A percentile compares a stretch with the other conserved stretches of the same genome.
Conservation (phyloP, 768 basidiomycete genomes). For the Krasilnikovozyma curviuscula region DNA sequence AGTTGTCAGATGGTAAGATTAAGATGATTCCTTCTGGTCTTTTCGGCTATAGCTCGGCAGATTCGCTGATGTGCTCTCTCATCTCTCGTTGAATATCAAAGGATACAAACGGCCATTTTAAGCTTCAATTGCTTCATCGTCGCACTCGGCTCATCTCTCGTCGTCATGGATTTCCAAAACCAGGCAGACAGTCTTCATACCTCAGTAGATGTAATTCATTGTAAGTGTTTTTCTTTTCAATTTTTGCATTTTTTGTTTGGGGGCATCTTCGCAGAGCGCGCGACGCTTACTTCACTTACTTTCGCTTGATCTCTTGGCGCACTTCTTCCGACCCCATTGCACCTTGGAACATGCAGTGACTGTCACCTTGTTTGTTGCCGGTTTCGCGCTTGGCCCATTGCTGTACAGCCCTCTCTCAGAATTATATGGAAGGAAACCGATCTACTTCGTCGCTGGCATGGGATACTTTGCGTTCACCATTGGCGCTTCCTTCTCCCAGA, state of each 20-base stretch:
- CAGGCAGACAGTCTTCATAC: slow-evolving; percentile 15
- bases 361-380: slow-evolving; percentile 13
- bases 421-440: slow-evolving; percentile 18
- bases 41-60: too few species aligned
- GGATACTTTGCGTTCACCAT: too few species aligned
- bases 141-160: slow-evolving; percentile 16
- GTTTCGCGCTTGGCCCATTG: slow-evolving; percentile 22
- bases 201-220: slow-evolving; percentile 14
- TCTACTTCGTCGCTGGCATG: slow-evolving; percentile 18
- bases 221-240: too few species aligned
- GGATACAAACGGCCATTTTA: slow-evolving; percentile 11
- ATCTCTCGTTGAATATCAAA: too few species aligned
- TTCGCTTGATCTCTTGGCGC: too few species aligned
- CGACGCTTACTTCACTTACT: too few species aligned
- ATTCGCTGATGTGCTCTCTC: too few species aligned
- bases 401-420: slow-evolving; percentile 22
- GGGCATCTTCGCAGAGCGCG: too few species aligned
- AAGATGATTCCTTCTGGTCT: not conserved
- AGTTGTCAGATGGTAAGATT: not conserved
- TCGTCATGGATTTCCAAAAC: slow-evolving; percentile 18
- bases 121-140: slow-evolving; percentile 18
- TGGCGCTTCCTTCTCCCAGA: too few species aligned
- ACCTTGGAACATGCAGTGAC: too few species aligned
- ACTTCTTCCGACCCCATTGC: too few species aligned
- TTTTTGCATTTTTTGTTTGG: too few species aligned